A percentile compares a stretch with the other conserved stretches of the same genome.
phyloP scores from a whole-genome alignment of 2,329 filamentous ascomycete species.

The Parasarocladium wereldwijsianum region DNA sequence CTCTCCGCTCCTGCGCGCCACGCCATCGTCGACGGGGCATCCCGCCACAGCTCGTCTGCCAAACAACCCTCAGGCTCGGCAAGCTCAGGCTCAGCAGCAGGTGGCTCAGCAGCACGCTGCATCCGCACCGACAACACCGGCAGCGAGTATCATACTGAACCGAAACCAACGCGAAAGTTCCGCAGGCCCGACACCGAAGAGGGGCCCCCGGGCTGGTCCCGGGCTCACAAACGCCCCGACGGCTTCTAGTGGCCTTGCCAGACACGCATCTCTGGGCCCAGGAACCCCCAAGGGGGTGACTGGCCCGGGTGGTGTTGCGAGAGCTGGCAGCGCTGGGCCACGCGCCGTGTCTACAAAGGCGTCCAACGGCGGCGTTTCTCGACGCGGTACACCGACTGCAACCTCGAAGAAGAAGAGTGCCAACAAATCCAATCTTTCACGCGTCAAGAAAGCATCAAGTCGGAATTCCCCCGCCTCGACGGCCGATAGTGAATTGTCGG shows the following conservation, averaged over 20 bases:
- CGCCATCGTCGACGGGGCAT: constrained; percentile 17
- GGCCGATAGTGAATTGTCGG: constrained; percentile 50
- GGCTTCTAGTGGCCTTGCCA: constrained; percentile 42
- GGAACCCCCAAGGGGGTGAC: constrained; percentile 39
- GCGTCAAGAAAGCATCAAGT: constrained; percentile 42
- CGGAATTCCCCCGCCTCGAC: constrained; percentile 49
- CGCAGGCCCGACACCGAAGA: constrained; percentile 42
- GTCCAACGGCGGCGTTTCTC: constrained; percentile 19
- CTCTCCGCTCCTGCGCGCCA: constrained; percentile 12
- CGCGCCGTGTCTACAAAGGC: constrained; percentile 33
- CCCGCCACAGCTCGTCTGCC: constrained; percentile 26
- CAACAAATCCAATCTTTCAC: constrained; percentile 46
- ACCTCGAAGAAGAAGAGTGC: constrained; percentile 31
- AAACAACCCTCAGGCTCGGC: constrained; percentile 31
- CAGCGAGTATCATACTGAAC: constrained; percentile 43
- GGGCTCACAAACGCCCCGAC: constrained; percentile 31
- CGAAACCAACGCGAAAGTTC: constrained; percentile 41
- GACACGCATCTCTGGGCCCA: constrained; percentile 48
- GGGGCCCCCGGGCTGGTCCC: constrained; percentile 32
- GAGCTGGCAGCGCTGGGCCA: constrained; percentile 47
- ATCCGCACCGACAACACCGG: constrained; percentile 45
- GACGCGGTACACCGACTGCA: constrained; percentile 33
- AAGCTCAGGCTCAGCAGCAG: constrained; percentile 21
- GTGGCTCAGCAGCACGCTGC: constrained; percentile 22
- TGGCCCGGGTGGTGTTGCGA: constrained; percentile 20